phyloP scores from a whole-genome alignment of 2,329 filamentous ascomycete species.

The Penicillium concentricum region DNA sequence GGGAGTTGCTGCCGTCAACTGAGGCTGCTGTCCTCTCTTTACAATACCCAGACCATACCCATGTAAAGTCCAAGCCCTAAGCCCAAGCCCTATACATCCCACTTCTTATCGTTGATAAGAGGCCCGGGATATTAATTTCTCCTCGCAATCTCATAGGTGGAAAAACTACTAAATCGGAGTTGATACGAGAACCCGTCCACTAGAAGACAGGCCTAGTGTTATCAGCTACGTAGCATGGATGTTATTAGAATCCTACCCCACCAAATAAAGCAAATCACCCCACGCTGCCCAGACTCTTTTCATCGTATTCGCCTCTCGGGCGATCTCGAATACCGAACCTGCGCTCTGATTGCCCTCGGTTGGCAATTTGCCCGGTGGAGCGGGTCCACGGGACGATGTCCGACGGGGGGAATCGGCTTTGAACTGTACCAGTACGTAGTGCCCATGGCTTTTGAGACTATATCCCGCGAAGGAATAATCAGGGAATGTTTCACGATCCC shows the following conservation, averaged over 20 bases:
- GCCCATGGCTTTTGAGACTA: not conserved
- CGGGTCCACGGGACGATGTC: slow-evolving; percentile 3
- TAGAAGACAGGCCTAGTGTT: not conserved
- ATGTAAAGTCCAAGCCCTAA: slow-evolving; percentile 4
- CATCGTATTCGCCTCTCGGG: slow-evolving; percentile 3
- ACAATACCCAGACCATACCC: not conserved
- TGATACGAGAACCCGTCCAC: slow-evolving; percentile 13
- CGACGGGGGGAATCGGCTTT: not conserved
- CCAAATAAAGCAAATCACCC: not conserved
- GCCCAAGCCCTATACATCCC: slow-evolving; percentile 5
- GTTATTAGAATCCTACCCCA: not conserved
- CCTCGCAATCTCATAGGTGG: slow-evolving; percentile 23
- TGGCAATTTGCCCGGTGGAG: not conserved
- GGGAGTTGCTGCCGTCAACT: not conserved
- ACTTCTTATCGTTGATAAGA: slow-evolving; percentile 10
- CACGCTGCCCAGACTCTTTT: not conserved
- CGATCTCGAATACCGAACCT: not conserved
- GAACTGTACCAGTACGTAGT: not conserved
- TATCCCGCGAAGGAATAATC: not conserved
- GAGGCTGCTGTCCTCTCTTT: not conserved
- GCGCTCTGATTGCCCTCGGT: slow-evolving; percentile 1
- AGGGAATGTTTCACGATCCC: not conserved
- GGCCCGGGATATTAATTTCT: slow-evolving; percentile 4
- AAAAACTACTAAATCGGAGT: slow-evolving; percentile 18
- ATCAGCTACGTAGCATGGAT: not conserved